A percentile compares a stretch with the other conserved stretches of the same genome.
Conservation (phyloP, 257 asterid species). For the Scutellaria galericulata region DNA sequence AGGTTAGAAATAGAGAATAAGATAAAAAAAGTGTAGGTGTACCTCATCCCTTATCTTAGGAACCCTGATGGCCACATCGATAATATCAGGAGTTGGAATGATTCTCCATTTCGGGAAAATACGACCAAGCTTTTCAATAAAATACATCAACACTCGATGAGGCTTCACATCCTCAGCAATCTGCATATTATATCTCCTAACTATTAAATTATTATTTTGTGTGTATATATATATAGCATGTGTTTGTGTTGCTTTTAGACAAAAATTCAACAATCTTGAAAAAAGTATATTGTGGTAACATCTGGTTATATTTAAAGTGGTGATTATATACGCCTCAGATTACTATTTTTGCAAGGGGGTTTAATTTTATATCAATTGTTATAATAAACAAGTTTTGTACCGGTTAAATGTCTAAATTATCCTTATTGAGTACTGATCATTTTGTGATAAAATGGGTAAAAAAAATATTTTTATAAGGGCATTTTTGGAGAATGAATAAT, state of each 20-base stretch:
- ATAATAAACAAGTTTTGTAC: too few relatives aligned
- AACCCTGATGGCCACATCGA: constrained; percentile 55
- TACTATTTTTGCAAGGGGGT: too few relatives aligned
- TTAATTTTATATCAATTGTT: too few relatives aligned
- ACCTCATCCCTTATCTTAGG: constrained; percentile 62
- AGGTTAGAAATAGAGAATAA: not conserved
- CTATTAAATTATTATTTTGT: not conserved
- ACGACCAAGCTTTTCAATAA: constrained; percentile 39
- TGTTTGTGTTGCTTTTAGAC: not conserved
- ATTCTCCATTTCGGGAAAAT: constrained; percentile 62
- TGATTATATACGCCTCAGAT: too few relatives aligned
- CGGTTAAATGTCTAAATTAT: too few relatives aligned
- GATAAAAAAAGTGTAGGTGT: not conserved
- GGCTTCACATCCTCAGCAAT: constrained; percentile 60
- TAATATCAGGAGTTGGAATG: constrained; percentile 53
- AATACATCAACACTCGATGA: constrained; percentile 40
- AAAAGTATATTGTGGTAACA: not conserved
- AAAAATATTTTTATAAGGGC: too few relatives aligned
- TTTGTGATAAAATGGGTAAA: too few relatives aligned
- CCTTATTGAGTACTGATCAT: too few relatives aligned
- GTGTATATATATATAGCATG: not conserved
- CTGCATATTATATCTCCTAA: constrained; percentile 29
- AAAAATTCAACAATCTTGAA: not conserved
- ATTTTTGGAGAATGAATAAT: too few relatives aligned
- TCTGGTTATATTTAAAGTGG: not conserved